Base-by-base conservation (phyloP, 495 filamentous ascomycete species). In the Sabuloglossum arenarium region DNA sequence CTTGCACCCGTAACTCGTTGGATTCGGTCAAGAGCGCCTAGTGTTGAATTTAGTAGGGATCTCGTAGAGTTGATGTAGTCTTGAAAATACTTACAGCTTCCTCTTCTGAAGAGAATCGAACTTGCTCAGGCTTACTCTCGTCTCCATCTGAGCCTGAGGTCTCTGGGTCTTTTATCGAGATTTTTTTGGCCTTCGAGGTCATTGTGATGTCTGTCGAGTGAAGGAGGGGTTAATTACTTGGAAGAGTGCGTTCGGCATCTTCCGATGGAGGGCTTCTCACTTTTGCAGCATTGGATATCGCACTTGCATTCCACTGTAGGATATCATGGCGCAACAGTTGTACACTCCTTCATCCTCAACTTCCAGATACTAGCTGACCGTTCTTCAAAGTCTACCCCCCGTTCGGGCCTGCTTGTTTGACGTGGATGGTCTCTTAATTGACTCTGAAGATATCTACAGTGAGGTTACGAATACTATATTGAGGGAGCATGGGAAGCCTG, bases 321-420 rank as follows among this genome's bases (percentile, higher is more conserved):
- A 12, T 12, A 12, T 21, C 1, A 43, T 43, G 19, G n/a, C 39
- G n/a, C 39, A 43, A 43, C 11, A 43, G n/a, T 23, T 23, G 39
- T 19, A 21, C 9, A 43, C 1, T 23, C 39, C 16, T 23, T 43
- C 16, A 6, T 16, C 16, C n/a, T 21, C 16, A 4, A 43, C 10
- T 43, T 10, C n/a, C 12, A 12, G 21, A 6, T 21, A 10, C 39
- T 5, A 43, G 39, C n/a, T 43, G 10, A 43, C 10, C 12, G 39
- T n/a, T 19, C 19, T 19, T 43, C 39, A 16, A 39, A 56, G 55
- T 5, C 27, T 58, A 3, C 87, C 86, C 25, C 81, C 82, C 49
- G 77, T 97, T 56, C 79, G 87, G 56, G 91, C 91, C 58, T 95
- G 88, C 70, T 81, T 99, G 57, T 99, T 99, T 65, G 91, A 98